Conservation (phyloP, 1,139 yeast genomes). For the Maudiozyma humilis region DNA sequence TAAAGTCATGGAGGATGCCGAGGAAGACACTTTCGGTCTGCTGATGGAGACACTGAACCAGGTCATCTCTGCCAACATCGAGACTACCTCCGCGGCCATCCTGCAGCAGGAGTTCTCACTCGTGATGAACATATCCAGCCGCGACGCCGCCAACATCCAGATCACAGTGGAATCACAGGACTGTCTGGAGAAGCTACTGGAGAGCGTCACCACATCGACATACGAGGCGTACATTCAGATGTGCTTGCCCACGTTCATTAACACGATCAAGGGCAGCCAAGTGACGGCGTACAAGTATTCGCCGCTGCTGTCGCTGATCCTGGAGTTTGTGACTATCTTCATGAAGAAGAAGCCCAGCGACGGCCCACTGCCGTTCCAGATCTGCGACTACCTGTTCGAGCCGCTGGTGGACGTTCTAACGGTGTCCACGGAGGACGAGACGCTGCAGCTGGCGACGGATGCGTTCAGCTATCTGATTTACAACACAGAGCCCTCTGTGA, state of each 20-base stretch:
- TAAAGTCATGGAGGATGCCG: conserved; percentile 52
- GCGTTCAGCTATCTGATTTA: conserved; percentile 57
- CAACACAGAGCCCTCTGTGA: conserved; percentile 39
- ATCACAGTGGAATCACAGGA: conserved; percentile 52
- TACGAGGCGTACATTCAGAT: conserved; percentile 36
- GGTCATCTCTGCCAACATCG: conserved; percentile 31
- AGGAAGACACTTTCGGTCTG: conserved; percentile 73
- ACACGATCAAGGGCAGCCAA: conserved; percentile 22
- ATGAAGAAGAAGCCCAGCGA: conserved; percentile 27
- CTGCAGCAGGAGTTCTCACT: conserved; percentile 42
- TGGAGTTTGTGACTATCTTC: conserved; percentile 51
- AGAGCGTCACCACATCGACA: conserved; percentile 38
- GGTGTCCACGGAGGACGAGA: conserved; percentile 62
- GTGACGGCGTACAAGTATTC: conserved; percentile 33
- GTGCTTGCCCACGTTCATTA: conserved; percentile 28
- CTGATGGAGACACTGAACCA: conserved; percentile 62
- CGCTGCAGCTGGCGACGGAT: conserved; percentile 71
- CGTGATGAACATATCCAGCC: conserved; percentile 56
- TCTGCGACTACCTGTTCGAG: conserved; percentile 42
- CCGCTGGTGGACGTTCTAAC: conserved; percentile 46
- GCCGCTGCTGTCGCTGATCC: conserved; percentile 54
- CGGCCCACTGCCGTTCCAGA: conserved; percentile 30
- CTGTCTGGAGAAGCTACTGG: conserved; percentile 52
- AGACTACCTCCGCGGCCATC: conserved; percentile 28
- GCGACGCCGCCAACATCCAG: conserved; percentile 70